A percentile compares a stretch with the other conserved stretches of the same genome.
phyloP scores from a whole-genome alignment of 306 rosid species.

The Prosopis cineraria region DNA sequence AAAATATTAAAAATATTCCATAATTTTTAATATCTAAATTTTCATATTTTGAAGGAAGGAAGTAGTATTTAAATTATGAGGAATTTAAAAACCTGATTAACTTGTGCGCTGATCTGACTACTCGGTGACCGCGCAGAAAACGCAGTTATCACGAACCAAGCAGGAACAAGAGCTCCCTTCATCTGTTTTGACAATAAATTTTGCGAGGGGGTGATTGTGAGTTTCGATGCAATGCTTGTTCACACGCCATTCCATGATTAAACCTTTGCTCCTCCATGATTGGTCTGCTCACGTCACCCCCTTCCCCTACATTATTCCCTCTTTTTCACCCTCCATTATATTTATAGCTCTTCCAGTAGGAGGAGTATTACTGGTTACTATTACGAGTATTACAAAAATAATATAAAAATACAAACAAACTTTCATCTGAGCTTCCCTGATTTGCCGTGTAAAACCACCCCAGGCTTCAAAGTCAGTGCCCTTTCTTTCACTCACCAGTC shows the following conservation, averaged over 20 bases:
- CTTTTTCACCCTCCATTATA: not conserved
- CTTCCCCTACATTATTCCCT: not conserved
- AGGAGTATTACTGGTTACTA: too few relatives aligned
- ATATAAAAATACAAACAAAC: not conserved
- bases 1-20: too few relatives aligned
- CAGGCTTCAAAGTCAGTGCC: slow-evolving; percentile 49
- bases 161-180: not conserved
- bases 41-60: too few relatives aligned
- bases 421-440: not conserved
- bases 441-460: not conserved
- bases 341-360: too few relatives aligned
- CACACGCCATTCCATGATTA: slow-evolving; percentile 48
- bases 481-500: not conserved
- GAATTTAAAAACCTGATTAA: too few relatives aligned
- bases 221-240: slow-evolving; percentile 52
- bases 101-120: too few relatives aligned
- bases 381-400: too few relatives aligned
- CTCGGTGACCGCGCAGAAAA: too few relatives aligned
- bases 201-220: slow-evolving; percentile 25
- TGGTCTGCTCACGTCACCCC: slow-evolving; percentile 45
- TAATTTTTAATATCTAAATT: too few relatives aligned
- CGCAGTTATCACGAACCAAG: too few relatives aligned
- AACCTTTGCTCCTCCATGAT: slow-evolving; percentile 50
- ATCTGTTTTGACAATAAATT: not conserved
- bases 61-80: too few relatives aligned